Base-by-base conservation (phyloP, 768 basidiomycete species). In the Boletus pseudopeckii region DNA sequence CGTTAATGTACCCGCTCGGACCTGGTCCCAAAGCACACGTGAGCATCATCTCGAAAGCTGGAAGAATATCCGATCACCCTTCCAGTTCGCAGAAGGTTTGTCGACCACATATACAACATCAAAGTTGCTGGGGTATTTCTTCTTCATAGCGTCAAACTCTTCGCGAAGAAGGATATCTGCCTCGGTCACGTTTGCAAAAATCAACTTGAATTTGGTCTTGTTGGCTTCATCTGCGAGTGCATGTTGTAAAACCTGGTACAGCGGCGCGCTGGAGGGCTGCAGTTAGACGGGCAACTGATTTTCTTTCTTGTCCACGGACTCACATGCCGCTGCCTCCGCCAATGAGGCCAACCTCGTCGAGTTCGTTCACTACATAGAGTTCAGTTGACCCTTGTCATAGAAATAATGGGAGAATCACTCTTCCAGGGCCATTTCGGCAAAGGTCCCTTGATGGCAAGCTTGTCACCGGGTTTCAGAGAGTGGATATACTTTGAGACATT, bases 291-390 rank as follows among this genome's bases (percentile, higher is more conserved):
- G 22, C 9, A 15, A 45, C 30, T 32, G 8, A 24, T 11, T 22
- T 33, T 17, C 24, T 7, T 41, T 48, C 30, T 20, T 32, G 38
- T 33, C 26, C 44, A 48, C 38, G 26, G 33, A 73, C 85, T 62
- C 63, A 88, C 86, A 98, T 92, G 68, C 97, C 97, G 59, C 84
- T 88, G 50, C 97, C 97, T 49, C 97, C 97, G 33, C 91, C 92
- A 62, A 98, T 91, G 62, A 95, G 77, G 13, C 86, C 89, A 50
- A 97, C 85, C 60, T 93, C 77, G 20, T 94, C 90, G 48, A 88
- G 86, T 69, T 92, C 82, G 69, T 92, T 91, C 59, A 77, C 90
- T 92, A 58, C n/a, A 44, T n/a, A 56, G 36, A 10, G 30, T 45
- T 45, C 41, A 48, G 39, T 15, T 48, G 36, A 57, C 20, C 22